Evolutionary conservation across 768 basidiomycete genomes (phyloP).

Genomic region (Suillus clintonianus): DNA sequence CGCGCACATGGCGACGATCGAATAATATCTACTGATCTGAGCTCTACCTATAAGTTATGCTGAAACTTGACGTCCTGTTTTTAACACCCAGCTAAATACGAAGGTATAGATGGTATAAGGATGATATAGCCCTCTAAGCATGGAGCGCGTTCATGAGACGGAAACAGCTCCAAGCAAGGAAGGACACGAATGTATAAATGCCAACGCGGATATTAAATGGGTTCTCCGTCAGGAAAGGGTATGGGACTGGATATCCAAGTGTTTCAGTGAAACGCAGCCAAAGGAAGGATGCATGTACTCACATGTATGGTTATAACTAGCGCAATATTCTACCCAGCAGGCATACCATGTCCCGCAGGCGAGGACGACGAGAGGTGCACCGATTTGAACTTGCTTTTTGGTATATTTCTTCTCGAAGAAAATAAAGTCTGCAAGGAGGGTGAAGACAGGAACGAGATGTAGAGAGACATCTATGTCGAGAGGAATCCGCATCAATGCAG

Average conservation of each 20-base stretch:
- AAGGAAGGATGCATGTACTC: slow-evolving; percentile 26
- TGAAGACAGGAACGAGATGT: slow-evolving; percentile 62
- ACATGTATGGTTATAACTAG: slow-evolving; percentile 62
- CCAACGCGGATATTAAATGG: slow-evolving; percentile 48
- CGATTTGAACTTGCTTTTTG: slow-evolving; percentile 9
- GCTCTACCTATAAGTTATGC: no score
- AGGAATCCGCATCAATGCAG: slow-evolving; percentile 41
- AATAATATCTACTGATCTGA: not conserved
- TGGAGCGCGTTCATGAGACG: slow-evolving; percentile 62
- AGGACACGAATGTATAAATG: slow-evolving; percentile 59
- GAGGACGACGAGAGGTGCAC: slow-evolving; percentile 16
- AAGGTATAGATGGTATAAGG: not conserved
- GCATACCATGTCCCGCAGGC: slow-evolving; percentile 51
- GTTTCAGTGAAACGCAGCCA: slow-evolving; percentile 5
- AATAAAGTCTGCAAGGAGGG: slow-evolving; percentile 68
- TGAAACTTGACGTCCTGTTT: not conserved
- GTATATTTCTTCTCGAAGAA: slow-evolving; percentile 61
- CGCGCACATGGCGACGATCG: no score
- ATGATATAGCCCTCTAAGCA: slow-evolving; percentile 14
- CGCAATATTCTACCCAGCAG: slow-evolving; percentile 69
- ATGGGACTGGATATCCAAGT: slow-evolving; percentile 56
- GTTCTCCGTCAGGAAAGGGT: slow-evolving; percentile 77
- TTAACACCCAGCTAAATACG: not conserved
- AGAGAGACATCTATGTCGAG: slow-evolving; percentile 62
- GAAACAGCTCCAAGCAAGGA: slow-evolving; percentile 58